Evolutionary conservation across 805 yeast genomes (phyloP), one percentile per base, ranked within the genome.

Genomic region (Saccharomycopsis fodiens): DNA sequence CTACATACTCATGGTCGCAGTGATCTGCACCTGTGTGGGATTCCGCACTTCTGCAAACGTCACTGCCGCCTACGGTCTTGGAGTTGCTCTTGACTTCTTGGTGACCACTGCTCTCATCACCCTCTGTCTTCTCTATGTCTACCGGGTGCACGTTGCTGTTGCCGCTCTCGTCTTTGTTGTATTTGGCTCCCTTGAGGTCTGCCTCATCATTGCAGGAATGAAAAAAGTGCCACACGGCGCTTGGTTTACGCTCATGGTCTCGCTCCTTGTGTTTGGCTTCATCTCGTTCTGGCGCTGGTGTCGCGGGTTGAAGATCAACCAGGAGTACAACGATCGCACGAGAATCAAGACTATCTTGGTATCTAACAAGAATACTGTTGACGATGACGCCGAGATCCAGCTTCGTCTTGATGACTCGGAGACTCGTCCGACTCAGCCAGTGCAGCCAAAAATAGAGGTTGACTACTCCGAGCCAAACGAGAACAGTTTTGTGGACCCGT

Each of bases 1-100:
- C 56, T 69, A 68, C 59, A 51, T 72, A 3, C 60, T 78, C 31
- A 70, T 77, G 73, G 60, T 74, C 13, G 74, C 74, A 31, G 78
- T 76, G 3, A 58, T 69, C 36, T 58, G 63, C 3, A 69, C 79
- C 7, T 69, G 78, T 4, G 76, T 75, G 6, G 79, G 79, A 0
- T 76, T 75, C 59, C 62, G 65, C 47, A 74, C 64, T 53, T 66
- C 74, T 27, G 63, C 65, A 53, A 66, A 63, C 35, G 78, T 76
- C 31, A 74, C 82, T 0, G 73, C 79, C 3, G 82, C 82, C 10
- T 78, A 76, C 55, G 82, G 82, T 13, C 66, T 76, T 47, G 80
- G 82, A 19, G 74, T 77, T 30, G 63, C 79, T 1, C 56, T 76
- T 47, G 82, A 76, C 54, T 74, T 78, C 52, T 49, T 74, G 21